These are phyloP conservation scores for Termitomyces sp. DNA, from an alignment of 768 basidiomycete genomes.

Conservation along the genomic window DNA sequence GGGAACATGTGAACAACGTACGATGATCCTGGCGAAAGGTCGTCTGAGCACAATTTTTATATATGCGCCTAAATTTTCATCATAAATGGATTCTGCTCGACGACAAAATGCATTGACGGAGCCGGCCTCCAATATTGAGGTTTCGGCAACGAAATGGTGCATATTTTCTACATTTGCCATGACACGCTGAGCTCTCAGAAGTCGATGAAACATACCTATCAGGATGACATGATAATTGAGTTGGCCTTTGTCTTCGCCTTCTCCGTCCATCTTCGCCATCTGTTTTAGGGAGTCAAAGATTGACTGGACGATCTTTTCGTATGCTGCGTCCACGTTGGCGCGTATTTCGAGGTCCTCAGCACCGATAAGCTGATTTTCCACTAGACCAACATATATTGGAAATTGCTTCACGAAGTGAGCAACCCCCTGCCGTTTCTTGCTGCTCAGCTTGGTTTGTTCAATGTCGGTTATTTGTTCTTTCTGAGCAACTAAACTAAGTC, in stretches of 20 bases:
- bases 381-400: constrained; percentile 78
- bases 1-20: constrained; percentile 34
- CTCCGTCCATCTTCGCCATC: constrained; percentile 93
- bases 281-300: constrained; percentile 95
- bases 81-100: constrained; percentile 81
- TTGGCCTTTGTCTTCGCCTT: constrained; percentile 94
- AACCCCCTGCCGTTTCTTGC: constrained; percentile 91
- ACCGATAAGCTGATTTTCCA: constrained; percentile 82
- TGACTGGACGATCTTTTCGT: constrained; percentile 83
- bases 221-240: constrained; percentile 95
- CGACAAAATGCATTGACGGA: constrained; percentile 63
- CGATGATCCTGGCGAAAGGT: constrained; percentile 85
- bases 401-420: constrained; percentile 92
- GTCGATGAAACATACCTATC: constrained; percentile 61
- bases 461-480: constrained; percentile 85
- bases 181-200: neutral
- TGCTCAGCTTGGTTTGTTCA: constrained; percentile 87
- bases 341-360: constrained; percentile 79
- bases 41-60: constrained; percentile 83
- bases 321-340: constrained; percentile 71
- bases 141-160: constrained; percentile 89
- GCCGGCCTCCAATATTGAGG: constrained; percentile 64
- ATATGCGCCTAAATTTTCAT: constrained; percentile 85
- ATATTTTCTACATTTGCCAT: constrained; percentile 73
- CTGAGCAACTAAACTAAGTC: constrained; percentile 35